Evolutionary conservation across 805 yeast genomes (phyloP), one percentile per base, ranked within the genome.

Genomic region (Ogataea nitratoaversa): DNA sequence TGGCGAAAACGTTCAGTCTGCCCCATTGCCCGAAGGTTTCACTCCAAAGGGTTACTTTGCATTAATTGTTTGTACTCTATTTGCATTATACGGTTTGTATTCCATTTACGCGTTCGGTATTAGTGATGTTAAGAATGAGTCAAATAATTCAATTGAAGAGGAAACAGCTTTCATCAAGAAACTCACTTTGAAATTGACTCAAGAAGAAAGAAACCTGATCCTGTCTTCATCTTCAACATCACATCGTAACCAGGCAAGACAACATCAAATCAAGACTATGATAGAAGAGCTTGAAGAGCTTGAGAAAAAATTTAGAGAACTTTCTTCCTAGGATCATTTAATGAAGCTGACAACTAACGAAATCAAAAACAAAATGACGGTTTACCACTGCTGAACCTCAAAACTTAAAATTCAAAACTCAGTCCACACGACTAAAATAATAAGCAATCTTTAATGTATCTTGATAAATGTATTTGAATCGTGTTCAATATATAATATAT

Each of bases 1-100:
- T 1, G 86, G 85, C 4, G 84, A 83, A 52, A 72, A 73, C 29
- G 49, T 69, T 30, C 93, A 84, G 54, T 72, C 75, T 13, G 50
- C 53, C 0, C 83, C 85, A 12, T 67, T 84, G 45, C 91, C 93
- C 0, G 65, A 56, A 6, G 91, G 91, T 0, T 84, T 84, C 63
- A 82, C 90, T 0, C 30, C 60, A 7, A 81, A 77, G 56, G 93
- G 93, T 1, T 84, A 83, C 53, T 37, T 79, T 45, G 89, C 89
- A 3, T 57, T 84, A 36, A 43, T 65, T 0, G 43, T 77, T 1
- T 81, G 86, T 37, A 66, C 79, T 0, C 17, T 72, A 0, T 63
- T 71, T 24, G 91, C 84, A 1, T 19, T 83, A 2, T 75, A 67
- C 48, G 93, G 93, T 2, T 54, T 84, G 8, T 68, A 56, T 39